Base-by-base conservation (phyloP, 257 asterid genomes). In the Osmanthus fragrans region DNA sequence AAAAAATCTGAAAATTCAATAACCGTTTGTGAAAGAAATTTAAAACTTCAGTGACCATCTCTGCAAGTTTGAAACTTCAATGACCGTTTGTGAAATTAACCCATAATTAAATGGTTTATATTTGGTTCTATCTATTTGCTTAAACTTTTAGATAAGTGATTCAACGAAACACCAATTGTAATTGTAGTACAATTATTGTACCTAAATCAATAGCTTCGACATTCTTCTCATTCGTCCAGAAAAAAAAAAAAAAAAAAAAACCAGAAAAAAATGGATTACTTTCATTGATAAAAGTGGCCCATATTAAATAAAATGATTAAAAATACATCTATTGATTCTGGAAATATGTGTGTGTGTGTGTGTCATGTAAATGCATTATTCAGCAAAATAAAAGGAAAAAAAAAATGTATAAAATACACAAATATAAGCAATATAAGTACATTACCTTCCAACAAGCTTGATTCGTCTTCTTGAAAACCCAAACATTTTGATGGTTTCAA, bases 371-470 rank as follows among this genome's bases (percentile, higher is more conserved):
- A 6, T 65, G 29, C 56, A 74, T 49, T 30, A 27, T 1, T 40
- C 73, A 72, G 79, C 47, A 27, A 64, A 69, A 32, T 67, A 76
- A 25, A 70, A 70, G 15, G 67, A 34, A 80, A 71, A 70, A 19
- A 71, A 36, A 80, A 71, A 70, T 42, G 45, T 13, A 34, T 23
- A 72, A 29, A 67, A 73, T 15, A 49, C 42, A 23, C 23, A 36
- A 21, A 11, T 66, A 33, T 25, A 68, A 15, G 74, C 4, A 75
- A 82, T 16, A 77, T 73, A 75, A 36, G 47, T 7, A 65, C 67
- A 49, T 71, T 83, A 94, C 98, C 98, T 94, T 64, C 97, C 98
- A 27, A 92, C 98, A 27, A 92, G 88, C 86, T 88, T 94, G 91
- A 90, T 92, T 70, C 96, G 81, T 82, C 96, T 88, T 75, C 82